phyloP scores from a whole-genome alignment of 2,329 filamentous ascomycete species.

The Hirsutella rhossiliensis region DNA sequence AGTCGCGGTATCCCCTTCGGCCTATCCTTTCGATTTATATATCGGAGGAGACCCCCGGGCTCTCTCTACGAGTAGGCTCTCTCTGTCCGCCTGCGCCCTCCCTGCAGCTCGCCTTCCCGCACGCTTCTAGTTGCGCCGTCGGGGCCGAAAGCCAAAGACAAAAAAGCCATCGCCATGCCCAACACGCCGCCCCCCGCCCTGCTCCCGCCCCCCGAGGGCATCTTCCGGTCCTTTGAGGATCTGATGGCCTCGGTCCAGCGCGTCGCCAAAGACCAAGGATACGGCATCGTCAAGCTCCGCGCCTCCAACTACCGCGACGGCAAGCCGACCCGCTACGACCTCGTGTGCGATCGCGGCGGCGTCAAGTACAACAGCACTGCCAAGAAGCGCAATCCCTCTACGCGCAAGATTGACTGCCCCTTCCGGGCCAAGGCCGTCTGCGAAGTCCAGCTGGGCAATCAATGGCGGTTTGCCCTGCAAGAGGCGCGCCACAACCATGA shows the following conservation, averaged over 20 bases:
- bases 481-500: conserved; percentile 51
- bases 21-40: conserved; percentile 2
- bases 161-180: conserved; percentile 24
- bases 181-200: conserved; percentile 35
- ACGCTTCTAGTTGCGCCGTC: conserved; percentile 13
- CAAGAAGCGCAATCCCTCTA: conserved; percentile 52
- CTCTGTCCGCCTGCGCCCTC: conserved; percentile 2
- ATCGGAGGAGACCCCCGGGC: conserved; percentile 1
- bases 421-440: conserved; percentile 53
- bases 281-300: conserved; percentile 49
- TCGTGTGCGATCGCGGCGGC: conserved; percentile 50
- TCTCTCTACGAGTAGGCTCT: background rate
- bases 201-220: conserved; percentile 45
- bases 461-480: conserved; percentile 52
- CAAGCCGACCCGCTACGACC: conserved; percentile 49
- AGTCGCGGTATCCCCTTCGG: conserved; percentile 3
- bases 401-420: conserved; percentile 51
- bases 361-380: conserved; percentile 55
- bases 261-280: conserved; percentile 49
- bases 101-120: conserved; percentile 5
- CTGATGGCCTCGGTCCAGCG: conserved; percentile 45
- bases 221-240: conserved; percentile 48
- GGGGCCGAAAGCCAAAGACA: conserved; percentile 13
- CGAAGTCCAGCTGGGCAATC: conserved; percentile 48
- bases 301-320: conserved; percentile 52